Evolutionary conservation across 2,329 filamentous ascomycete species (phyloP).

Genomic region (Diaporthe ampelina): DNA sequence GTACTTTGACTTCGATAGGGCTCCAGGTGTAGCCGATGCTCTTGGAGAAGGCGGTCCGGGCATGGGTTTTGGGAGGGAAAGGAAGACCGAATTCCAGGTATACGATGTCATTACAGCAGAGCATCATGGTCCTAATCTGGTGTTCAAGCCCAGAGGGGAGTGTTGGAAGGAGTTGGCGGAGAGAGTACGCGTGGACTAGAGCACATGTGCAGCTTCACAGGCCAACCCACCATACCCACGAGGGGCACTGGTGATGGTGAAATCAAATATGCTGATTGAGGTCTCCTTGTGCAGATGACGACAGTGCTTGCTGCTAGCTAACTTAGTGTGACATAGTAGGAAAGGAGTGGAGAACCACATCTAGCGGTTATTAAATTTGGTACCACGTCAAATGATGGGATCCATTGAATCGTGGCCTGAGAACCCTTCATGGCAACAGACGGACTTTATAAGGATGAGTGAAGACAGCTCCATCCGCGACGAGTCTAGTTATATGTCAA

Average conservation of each 20-base stretch:
- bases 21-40: background rate
- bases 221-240: background rate
- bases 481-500: too few relatives aligned
- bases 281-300: too few relatives aligned
- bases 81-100: slow-evolving; percentile 22
- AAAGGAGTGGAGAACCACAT: too few relatives aligned
- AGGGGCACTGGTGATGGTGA: background rate
- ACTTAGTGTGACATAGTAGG: too few relatives aligned
- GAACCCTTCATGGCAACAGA: too few relatives aligned
- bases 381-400: too few relatives aligned
- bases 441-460: too few relatives aligned
- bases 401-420: too few relatives aligned
- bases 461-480: too few relatives aligned
- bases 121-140: slow-evolving; percentile 9
- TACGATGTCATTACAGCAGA: slow-evolving; percentile 12
- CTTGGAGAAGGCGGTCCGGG: background rate
- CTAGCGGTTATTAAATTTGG: too few relatives aligned
- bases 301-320: too few relatives aligned
- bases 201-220: background rate
- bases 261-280: background rate
- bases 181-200: background rate
- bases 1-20: slow-evolving; percentile 41
- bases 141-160: slow-evolving; percentile 46
- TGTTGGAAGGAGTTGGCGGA: background rate
- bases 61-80: background rate